Conservation (phyloP, 1,139 yeast species). For the Pichia sp. region DNA sequence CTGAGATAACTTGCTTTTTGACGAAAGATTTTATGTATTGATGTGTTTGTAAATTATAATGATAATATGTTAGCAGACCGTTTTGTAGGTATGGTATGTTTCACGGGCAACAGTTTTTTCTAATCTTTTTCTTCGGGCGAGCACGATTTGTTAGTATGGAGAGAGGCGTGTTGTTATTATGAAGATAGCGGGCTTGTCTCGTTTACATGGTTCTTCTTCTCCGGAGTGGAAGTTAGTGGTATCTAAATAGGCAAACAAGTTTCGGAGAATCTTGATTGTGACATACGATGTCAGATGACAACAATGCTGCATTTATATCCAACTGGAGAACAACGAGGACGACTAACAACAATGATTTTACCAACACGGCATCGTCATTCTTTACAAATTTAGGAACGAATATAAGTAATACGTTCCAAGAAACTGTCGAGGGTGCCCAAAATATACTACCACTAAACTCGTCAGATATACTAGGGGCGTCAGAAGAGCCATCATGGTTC, state of each 20-base stretch:
- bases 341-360: conserved; percentile 13
- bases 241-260: not conserved
- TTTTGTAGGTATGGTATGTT: not conserved
- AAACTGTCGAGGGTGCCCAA: conserved; percentile 40
- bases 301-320: conserved; percentile 24
- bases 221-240: not conserved
- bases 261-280: not conserved
- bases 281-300: conserved; percentile 14
- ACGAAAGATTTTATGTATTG: not conserved
- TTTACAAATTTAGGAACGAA: conserved; percentile 25
- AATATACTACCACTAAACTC: conserved; percentile 51
- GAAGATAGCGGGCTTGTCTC: not conserved
- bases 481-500: conserved; percentile 59
- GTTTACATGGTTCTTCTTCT: not conserved
- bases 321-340: conserved; percentile 27
- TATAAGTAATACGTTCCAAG: conserved; percentile 23
- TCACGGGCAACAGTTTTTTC: not conserved
- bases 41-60: not conserved
- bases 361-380: conserved; percentile 23
- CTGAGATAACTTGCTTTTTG: not conserved
- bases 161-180: not conserved
- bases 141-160: not conserved
- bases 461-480: conserved; percentile 39
- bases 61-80: not conserved
- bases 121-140: not conserved